Evolutionary conservation across 441 rosid species (phyloP), one percentile per base, ranked within the genome.

Genomic region (Adansonia madagascariensis): DNA sequence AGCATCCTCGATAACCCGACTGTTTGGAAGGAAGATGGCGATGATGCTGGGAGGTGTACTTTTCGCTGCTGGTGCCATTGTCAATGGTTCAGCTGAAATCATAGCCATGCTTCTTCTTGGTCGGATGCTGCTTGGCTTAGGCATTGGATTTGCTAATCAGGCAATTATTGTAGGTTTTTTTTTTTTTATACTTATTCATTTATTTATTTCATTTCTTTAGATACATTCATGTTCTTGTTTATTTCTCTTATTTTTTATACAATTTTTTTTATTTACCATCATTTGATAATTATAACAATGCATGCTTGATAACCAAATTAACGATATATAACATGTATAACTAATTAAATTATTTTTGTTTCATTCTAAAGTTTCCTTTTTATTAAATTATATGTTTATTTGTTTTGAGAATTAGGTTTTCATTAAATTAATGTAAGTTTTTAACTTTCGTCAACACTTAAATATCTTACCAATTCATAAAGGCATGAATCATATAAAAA

Each of bases 81-180:
- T 93, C 81, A 95, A 95, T 74, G 94, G 88, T 22, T 63, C 62
- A 5, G 97, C 99, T 3, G 14, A 77, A 61, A 75, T 80, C 6
- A 85, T 95, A n/a, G 86, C 83, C 85, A 95, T 95, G 99, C 86
- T 95, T 77, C 90, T 90, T 76, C 24, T 87, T 66, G 99, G 98
- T 8, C 86, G 97, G 57, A 82, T 93, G 35, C 82, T 95, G 66
- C 94, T 93, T 11, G 99, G 99, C 22, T 89, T 85, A 8, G 98
- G 99, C 12, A 88, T 95, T 68, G 99, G 98, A 7, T 95, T 92
- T 44, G 95, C 97, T 44, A 95, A 92, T 80, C 98, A 91, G 98
- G 98, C 89, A 60, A 62, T 12, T 47, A 4, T 31, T 27, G 1
- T 27, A 27, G 31, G 31, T 27, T 27, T 27, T 62, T 62, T 31